Evolutionary conservation across 2,329 filamentous ascomycete genomes (phyloP).

Genomic region (Venturia nashicola): DNA sequence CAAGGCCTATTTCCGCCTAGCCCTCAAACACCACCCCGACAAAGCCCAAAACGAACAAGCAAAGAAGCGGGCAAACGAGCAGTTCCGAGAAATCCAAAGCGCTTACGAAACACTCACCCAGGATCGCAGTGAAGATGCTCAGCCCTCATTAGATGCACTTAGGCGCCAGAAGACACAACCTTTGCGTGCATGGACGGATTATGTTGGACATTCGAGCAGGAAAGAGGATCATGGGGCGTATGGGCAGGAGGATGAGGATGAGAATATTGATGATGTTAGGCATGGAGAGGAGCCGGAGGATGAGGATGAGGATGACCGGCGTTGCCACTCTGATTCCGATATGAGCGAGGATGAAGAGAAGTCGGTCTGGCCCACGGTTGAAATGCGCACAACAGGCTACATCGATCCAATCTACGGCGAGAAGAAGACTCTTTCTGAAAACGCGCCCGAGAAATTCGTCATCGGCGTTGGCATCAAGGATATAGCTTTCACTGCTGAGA

Average conservation of each 20-base stretch:
- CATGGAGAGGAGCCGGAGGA: not conserved
- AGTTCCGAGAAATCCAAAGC: not conserved
- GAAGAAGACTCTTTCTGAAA: not conserved
- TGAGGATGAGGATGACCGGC: not conserved
- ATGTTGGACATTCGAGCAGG: not conserved
- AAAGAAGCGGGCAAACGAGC: not conserved
- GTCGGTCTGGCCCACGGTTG: not conserved
- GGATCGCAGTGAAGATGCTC: not conserved
- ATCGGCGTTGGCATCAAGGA: not conserved
- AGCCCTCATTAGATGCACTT: not conserved
- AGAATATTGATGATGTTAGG: not conserved
- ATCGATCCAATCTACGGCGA: not conserved
- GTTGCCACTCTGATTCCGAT: not conserved
- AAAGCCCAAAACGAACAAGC: not conserved
- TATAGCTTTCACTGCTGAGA: not conserved
- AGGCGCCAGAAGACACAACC: not conserved
- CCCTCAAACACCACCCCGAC: not conserved
- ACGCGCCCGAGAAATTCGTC: not conserved
- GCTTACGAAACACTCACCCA: not conserved
- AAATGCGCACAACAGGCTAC: not conserved
- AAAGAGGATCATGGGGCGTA: not conserved
- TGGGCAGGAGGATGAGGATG: not conserved
- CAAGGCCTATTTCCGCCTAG: not conserved
- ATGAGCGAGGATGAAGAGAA: not conserved
- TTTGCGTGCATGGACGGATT: not conserved